phyloP scores from a whole-genome alignment of 805 yeast genomes.

The Priceomyces fermenticarens region DNA sequence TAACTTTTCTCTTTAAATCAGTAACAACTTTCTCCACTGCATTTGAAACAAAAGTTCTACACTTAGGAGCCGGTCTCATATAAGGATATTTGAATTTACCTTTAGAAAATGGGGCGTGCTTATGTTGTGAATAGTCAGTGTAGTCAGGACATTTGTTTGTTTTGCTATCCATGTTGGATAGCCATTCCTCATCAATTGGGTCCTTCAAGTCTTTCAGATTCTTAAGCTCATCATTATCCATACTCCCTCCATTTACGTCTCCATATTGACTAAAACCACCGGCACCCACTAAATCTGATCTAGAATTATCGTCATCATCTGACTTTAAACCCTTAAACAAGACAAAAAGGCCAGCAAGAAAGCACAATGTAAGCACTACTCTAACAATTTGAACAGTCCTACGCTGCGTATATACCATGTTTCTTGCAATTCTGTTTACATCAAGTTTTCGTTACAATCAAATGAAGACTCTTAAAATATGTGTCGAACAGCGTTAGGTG shows the following conservation, averaged over 20 bases:
- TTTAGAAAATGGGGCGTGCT: conserved; percentile 55
- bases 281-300: not conserved
- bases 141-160: conserved; percentile 56
- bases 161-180: conserved; percentile 15
- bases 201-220: not conserved
- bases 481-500: too few relatives aligned
- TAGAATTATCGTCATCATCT: not conserved
- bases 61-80: conserved; percentile 70
- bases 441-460: not conserved
- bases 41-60: conserved; percentile 68
- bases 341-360: not conserved
- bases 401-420: conserved; percentile 2
- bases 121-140: conserved; percentile 51
- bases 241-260: too few relatives aligned
- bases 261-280: not conserved
- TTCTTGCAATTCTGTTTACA: not conserved
- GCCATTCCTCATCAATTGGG: conserved; percentile 10
- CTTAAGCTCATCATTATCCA: too few relatives aligned
- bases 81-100: conserved; percentile 61
- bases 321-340: not conserved
- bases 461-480: not conserved
- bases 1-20: conserved; percentile 48
- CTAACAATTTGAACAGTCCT: not conserved
- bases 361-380: not conserved
- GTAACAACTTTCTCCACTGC: conserved; percentile 60